These are phyloP conservation scores for Nepenthes gracilis DNA, from an alignment of 148 eudicot species.

Conservation along the genomic window DNA sequence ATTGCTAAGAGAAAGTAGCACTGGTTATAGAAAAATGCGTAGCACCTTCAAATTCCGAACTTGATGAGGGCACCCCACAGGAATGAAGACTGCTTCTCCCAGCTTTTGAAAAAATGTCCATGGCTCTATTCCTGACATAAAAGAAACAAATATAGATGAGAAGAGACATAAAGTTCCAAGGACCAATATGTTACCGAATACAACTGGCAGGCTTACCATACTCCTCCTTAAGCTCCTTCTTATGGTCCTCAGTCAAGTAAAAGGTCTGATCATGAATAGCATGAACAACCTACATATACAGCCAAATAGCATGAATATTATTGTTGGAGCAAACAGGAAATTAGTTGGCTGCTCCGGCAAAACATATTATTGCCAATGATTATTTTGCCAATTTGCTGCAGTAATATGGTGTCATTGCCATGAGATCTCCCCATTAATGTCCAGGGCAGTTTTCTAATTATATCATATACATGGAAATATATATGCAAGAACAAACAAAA, in stretches of 20 bases:
- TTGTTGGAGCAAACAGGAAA: background rate
- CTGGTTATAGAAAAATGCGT: no score
- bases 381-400: no score
- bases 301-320: background rate
- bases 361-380: no score
- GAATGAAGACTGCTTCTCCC: background rate
- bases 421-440: no score
- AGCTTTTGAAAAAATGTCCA: background rate
- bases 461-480: no score
- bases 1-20: no score
- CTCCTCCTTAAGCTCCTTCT: background rate
- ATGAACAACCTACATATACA: background rate
- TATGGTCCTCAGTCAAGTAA: background rate
- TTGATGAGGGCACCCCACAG: background rate
- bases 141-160: background rate
- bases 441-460: no score
- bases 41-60: background rate
- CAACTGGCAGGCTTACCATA: background rate
- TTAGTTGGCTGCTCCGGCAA: background rate
- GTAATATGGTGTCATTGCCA: no score
- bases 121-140: background rate
- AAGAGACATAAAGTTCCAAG: background rate
- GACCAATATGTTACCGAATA: background rate
- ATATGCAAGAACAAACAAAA: no score
- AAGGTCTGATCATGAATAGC: background rate